Conservation (phyloP, 768 basidiomycete genomes). For the Mycena kentingensis region DNA sequence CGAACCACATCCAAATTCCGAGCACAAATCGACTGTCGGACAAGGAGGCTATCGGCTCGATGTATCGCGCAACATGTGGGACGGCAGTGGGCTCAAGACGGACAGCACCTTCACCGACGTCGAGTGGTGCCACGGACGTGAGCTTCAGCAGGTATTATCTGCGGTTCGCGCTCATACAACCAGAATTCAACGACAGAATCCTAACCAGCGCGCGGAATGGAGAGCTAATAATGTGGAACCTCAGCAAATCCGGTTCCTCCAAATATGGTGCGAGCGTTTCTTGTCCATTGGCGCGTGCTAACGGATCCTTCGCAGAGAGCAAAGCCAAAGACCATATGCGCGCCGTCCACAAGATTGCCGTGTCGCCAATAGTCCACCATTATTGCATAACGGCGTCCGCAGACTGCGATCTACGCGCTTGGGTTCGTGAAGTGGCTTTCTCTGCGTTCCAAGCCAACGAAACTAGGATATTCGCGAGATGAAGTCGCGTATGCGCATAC, state of each 20-base stretch:
- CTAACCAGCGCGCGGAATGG: slow-evolving; percentile 81
- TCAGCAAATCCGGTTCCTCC: slow-evolving; percentile 62
- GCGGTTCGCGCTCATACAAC: not conserved
- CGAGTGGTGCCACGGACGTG: slow-evolving; percentile 75
- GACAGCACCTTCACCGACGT: slow-evolving; percentile 80
- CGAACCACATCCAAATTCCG: slow-evolving; percentile 35
- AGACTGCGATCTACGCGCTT: slow-evolving; percentile 78
- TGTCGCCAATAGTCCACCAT: slow-evolving; percentile 65
- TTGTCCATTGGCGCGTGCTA: not conserved
- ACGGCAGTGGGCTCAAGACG: slow-evolving; percentile 73
- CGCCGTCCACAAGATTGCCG: slow-evolving; percentile 69
- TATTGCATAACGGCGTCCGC: slow-evolving; percentile 81
- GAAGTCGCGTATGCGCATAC: slow-evolving; percentile 69
- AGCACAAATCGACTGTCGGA: slow-evolving; percentile 56
- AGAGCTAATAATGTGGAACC: slow-evolving; percentile 82
- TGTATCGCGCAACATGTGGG: slow-evolving; percentile 76
- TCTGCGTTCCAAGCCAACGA: slow-evolving; percentile 2
- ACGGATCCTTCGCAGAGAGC: slow-evolving; percentile 46
- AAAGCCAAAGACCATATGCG: slow-evolving; percentile 69
- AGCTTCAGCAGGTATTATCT: slow-evolving; percentile 20
- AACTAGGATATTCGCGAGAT: slow-evolving; percentile 73
- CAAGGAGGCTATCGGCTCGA: slow-evolving; percentile 70
- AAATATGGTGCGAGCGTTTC: slow-evolving; percentile 62
- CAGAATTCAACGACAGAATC: slow-evolving; percentile 75
- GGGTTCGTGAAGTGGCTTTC: slow-evolving; percentile 51